Evolutionary conservation across 2,329 filamentous ascomycete species (phyloP), one percentile per base, ranked within the genome.

Genomic region (Acarospora socialis): DNA sequence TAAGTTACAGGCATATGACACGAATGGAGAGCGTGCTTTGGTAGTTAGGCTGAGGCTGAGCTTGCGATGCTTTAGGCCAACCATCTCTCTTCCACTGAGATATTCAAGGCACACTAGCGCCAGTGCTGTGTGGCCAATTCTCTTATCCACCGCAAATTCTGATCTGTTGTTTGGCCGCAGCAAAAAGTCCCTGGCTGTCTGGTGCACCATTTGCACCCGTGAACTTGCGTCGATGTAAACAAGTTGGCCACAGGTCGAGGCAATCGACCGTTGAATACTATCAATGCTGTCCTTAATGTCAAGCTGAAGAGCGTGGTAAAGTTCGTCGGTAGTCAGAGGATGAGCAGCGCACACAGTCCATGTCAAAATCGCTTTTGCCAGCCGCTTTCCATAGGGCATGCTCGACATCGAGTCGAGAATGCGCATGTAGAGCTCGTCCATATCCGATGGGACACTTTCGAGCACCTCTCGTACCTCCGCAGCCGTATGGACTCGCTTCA

Each of bases 161-260:
- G 47, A 47, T 0, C 28, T 12, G 2, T 35, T 12, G 1, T 25
- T 21, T 3, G 35, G 21, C 3, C 27, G 31, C 0, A 38, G 46
- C 2, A 54, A 29, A 18, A 46, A 53, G 4, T 53, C 50, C 8
- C 43, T 33, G 3, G 46, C 48, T 1, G 50, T 54, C 7, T 39
- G 23, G 28, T 53, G 51, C 1, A 50, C 23, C 3, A 51, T 43
- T 6, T 47, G 48, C 2, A 52, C 37, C 7, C 37, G 45, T 1
- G 33, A 28, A 2, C 43, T 32, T 6, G 32, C 19, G 19, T 52
- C 46, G 7, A 53, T 37, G 25, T 46, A 47, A 2, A 54, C 32
- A 1, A 53, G 31, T n/a, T 49, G 48, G 4, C 48, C 38, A 24
- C 50, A 54, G 23, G 39, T 42, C 2, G 33, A 39, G 3, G 21